Evolutionary conservation across 331 rosid species (phyloP).

Genomic region (Malus hybrid): DNA sequence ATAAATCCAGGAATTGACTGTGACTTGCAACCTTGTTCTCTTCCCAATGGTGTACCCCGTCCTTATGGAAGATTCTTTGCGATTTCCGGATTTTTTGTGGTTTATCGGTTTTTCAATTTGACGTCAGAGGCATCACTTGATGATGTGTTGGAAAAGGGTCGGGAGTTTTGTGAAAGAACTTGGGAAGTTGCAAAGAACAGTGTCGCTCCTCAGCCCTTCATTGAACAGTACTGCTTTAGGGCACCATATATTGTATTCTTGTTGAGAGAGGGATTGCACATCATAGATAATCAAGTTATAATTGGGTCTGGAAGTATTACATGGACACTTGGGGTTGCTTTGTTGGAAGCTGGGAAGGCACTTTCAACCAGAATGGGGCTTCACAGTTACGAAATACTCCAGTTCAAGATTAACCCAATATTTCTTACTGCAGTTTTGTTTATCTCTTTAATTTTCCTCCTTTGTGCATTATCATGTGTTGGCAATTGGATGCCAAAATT

Average conservation of each 20-base stretch:
- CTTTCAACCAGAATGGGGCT: constrained; percentile 47
- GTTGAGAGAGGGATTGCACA: constrained; percentile 87
- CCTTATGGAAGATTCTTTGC: constrained; percentile 79
- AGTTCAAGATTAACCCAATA: constrained; percentile 56
- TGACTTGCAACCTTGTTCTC: constrained; percentile 75
- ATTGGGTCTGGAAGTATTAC: constrained; percentile 96
- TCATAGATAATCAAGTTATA: constrained; percentile 54
- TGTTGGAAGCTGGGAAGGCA: constrained; percentile 83
- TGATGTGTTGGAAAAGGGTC: constrained; percentile 79
- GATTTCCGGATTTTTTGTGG: constrained; percentile 91
- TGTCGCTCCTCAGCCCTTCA: constrained; percentile 90
- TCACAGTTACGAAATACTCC: constrained; percentile 46
- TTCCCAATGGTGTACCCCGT: constrained; percentile 51
- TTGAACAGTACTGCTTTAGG: constrained; percentile 97
- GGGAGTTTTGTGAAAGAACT: constrained; percentile 57
- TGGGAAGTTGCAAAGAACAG: constrained; percentile 82
- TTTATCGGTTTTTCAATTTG: constrained; percentile 77
- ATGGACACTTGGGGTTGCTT: constrained; percentile 97
- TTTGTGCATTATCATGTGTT: constrained; percentile 61
- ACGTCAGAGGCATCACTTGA: constrained; percentile 71
- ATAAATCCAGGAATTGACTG: constrained; percentile 56
- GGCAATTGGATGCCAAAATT: constrained; percentile 66
- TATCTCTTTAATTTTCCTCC: constrained; percentile 59
- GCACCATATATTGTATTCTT: constrained; percentile 80
- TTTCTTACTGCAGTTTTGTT: constrained; percentile 48